Evolutionary conservation across 2,329 filamentous ascomycete species (phyloP), one percentile per base, ranked within the genome.

Genomic region (Sporothrix dimorphospora): DNA sequence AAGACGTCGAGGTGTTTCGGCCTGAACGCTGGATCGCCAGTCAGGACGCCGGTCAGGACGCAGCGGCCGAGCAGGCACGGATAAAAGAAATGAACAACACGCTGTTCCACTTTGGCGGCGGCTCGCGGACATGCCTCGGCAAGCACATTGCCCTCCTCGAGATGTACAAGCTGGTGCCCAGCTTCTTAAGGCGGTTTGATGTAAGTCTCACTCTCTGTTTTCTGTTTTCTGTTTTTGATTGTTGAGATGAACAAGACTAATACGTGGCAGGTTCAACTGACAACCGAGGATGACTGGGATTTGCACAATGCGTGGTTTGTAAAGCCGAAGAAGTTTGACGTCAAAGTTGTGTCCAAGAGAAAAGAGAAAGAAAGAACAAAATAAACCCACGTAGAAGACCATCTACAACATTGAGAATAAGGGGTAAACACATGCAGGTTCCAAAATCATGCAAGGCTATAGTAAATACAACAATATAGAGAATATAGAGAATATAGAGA

Each of bases 111-210:
- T 75, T 76, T 67, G 75, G 75, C 9, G 65, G 68, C 2, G 74
- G 74, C 1, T 80, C 81, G 0, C 76, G 83, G 14, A 83, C 80
- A 0, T 85, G 84, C 71, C 74, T 85, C 5, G 84, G 84, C 0
- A 81, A 81, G 63, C 81, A 85, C 70, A 80, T 85, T 30, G 81
- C 82, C 1, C 76, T 82, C 14, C 74, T 85, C 69, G 83, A 85
- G 75, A 81, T 85, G 70, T 78, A 77, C 4, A 85, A 84, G 74
- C 69, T 84, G 16, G 78, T 85, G 2, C 83, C 83, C 0, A 76
- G 79, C n/a, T 72, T 82, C 1, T 69, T 82, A 12, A 76, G 76
- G 6, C 77, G 78, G 11, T 82, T 81, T 68, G 77, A 81, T 19
- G 79, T 82, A 53, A 3, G 30, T 34, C 30, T 34, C 30, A 3